These are phyloP conservation scores for Eucalyptus curtisii DNA, from an alignment of 345 rosid genomes.

Conservation along the genomic window DNA sequence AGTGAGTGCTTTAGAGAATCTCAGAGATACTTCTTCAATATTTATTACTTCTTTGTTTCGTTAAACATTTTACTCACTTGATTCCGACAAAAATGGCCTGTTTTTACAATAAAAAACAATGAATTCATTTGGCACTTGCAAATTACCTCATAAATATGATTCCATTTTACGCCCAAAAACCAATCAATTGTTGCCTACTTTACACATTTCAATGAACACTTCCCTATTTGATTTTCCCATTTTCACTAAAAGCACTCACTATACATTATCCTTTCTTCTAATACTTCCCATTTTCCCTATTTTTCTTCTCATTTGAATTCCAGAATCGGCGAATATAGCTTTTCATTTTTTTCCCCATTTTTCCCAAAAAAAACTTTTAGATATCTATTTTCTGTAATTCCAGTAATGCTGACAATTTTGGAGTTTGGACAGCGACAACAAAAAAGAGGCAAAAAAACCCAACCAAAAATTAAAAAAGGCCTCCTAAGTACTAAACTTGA, in stretches of 20 bases:
- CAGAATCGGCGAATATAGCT: not conserved
- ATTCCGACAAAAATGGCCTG: fast-evolving
- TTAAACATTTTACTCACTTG: not conserved
- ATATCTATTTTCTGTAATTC: not conserved
- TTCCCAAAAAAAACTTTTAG: not conserved
- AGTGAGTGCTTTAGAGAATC: not conserved
- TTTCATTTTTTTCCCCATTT: not conserved
- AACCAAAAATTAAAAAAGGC: not conserved
- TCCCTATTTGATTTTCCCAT: not conserved
- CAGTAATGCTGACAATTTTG: not conserved
- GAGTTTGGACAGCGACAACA: not conserved
- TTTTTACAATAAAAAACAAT: fast-evolving
- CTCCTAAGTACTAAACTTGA: not conserved
- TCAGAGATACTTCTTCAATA: fast-evolving
- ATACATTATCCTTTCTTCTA: not conserved
- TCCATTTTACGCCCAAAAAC: not conserved
- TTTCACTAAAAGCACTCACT: not conserved
- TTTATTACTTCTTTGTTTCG: not conserved
- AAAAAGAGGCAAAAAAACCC: not conserved
- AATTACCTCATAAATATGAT: not conserved
- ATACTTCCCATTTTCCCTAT: not conserved
- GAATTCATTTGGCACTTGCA: not conserved
- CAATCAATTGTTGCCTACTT: not conserved
- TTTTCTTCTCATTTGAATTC: not conserved
- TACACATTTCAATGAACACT: not conserved